phyloP scores from a whole-genome alignment of 768 basidiomycete species.

The Kwoniella shandongensis region DNA sequence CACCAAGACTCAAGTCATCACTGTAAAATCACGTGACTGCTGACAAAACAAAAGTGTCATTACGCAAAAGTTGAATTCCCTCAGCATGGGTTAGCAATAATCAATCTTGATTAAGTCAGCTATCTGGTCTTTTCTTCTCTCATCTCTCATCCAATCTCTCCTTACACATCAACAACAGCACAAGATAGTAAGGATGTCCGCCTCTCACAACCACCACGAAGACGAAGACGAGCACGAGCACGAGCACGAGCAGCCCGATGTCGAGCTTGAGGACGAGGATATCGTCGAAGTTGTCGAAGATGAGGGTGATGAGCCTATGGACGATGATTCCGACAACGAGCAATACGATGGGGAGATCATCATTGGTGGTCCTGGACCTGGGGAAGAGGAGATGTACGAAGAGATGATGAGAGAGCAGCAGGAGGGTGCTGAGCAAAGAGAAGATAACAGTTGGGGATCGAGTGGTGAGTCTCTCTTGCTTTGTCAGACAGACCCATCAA shows the following conservation, averaged over 20 bases:
- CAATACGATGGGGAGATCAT: constrained; percentile 43
- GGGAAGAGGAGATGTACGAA: constrained; percentile 27
- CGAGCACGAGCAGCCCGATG: constrained; percentile 23
- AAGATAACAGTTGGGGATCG: constrained; percentile 40
- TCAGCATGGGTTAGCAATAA: too few relatives aligned
- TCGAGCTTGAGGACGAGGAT: constrained; percentile 30
- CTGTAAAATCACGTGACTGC: too few relatives aligned
- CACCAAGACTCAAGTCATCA: too few relatives aligned
- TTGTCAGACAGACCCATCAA: too few relatives aligned
- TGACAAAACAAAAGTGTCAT: too few relatives aligned
- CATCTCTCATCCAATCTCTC: background rate
- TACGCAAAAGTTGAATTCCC: too few relatives aligned
- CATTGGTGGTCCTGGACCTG: constrained; percentile 36
- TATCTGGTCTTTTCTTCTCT: background rate
- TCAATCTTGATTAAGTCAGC: too few relatives aligned
- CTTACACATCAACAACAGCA: background rate
- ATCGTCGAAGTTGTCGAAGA: constrained; percentile 43
- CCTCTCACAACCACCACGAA: constrained; percentile 7
- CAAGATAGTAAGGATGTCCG: background rate
- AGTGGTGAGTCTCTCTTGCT: constrained; percentile 17
- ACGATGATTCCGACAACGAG: constrained; percentile 32
- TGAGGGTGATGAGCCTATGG: constrained; percentile 28
- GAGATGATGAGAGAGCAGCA: constrained; percentile 6
- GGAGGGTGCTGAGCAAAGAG: constrained; percentile 10
- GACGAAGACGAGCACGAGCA: constrained; percentile 24